Evolutionary conservation across 345 rosid genomes (phyloP).

Genomic region (Acer yangbiense): DNA sequence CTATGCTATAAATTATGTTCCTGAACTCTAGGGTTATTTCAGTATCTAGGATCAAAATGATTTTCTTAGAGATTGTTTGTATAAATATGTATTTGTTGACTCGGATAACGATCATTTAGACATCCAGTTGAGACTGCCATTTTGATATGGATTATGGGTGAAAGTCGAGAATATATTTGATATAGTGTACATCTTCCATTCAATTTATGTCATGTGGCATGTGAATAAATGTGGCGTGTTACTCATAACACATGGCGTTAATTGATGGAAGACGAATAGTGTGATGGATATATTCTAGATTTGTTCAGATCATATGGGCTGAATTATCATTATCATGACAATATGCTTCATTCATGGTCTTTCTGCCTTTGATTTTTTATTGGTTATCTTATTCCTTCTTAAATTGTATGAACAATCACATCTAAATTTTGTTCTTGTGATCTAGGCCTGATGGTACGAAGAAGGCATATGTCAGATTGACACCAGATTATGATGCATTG

Average conservation of each 20-base stretch:
- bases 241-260: no score
- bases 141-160: no score
- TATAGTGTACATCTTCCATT: no score
- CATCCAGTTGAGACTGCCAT: no score
- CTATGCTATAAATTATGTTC: not conserved
- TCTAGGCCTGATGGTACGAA: slow-evolving; percentile 93
- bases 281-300: no score
- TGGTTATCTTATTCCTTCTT: not conserved
- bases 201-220: no score
- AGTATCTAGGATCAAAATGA: no score
- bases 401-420: not conserved
- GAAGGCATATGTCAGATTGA: slow-evolving; percentile 92
- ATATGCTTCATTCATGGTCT: not conserved
- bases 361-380: not conserved
- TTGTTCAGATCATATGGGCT: not conserved
- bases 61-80: not conserved
- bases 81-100: not conserved
- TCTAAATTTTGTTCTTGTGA: not conserved
- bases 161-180: no score
- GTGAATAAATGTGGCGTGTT: no score
- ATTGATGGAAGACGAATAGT: no score
- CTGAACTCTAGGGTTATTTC: not conserved
- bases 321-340: not conserved
- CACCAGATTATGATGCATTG: slow-evolving; percentile 90
- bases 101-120: no score